Conservation (phyloP, 208 protist species). For the Trypanosoma avium region DNA sequence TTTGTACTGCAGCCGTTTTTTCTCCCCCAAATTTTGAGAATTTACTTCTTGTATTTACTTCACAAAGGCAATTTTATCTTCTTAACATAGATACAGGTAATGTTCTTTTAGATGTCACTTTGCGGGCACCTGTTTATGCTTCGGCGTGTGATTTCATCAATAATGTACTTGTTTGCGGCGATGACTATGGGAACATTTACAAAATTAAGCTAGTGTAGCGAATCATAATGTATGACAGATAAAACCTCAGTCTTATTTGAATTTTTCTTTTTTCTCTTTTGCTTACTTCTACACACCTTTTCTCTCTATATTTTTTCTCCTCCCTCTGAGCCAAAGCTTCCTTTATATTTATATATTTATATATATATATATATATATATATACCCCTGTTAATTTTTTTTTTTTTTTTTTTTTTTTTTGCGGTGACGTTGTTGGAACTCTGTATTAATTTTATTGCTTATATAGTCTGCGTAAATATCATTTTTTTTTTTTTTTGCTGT, state of each 20-base stretch:
- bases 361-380: too few species aligned
- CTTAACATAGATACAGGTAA: slow-evolving; percentile 31
- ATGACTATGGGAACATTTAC: slow-evolving; percentile 67
- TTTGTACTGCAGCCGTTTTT: slow-evolving; percentile 56
- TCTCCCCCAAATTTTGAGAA: slow-evolving; percentile 25
- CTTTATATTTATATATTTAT: neutral
- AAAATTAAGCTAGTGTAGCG: slow-evolving; percentile 29
- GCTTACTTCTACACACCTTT: neutral
- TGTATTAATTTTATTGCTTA: too few species aligned
- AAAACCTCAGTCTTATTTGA: too few species aligned
- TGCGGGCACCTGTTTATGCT: slow-evolving; percentile 44
- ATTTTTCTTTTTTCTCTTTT: neutral
- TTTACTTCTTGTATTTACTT: slow-evolving; percentile 51
- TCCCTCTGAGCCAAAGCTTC: neutral
- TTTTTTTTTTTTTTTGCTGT: too few species aligned
- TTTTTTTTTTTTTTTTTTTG: too few species aligned
- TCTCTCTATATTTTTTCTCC: neutral
- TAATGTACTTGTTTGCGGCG: slow-evolving; percentile 47
- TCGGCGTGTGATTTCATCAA: slow-evolving; percentile 26
- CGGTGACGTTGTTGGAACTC: too few species aligned
- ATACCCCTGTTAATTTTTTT: too few species aligned
- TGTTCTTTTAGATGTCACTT: slow-evolving; percentile 42
- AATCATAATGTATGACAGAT: neutral
- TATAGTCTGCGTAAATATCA: too few species aligned
- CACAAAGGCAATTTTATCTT: slow-evolving; percentile 33